Evolutionary conservation across 108 stramenopile species (phyloP).

Genomic region (Cyclostephanos invisitatus): DNA sequence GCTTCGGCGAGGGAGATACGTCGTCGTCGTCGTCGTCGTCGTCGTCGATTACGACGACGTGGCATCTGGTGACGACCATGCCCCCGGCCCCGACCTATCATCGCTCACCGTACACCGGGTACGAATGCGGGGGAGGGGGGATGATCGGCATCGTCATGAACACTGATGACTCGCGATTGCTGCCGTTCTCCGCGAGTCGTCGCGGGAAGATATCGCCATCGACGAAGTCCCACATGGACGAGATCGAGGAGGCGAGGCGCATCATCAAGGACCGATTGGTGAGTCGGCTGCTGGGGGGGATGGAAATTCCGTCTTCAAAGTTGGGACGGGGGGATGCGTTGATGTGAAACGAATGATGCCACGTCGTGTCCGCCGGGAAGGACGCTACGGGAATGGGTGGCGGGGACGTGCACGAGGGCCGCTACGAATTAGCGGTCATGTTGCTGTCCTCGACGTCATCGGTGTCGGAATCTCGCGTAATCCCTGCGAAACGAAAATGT

Average conservation of each 20-base stretch:
- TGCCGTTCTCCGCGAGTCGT: neutral
- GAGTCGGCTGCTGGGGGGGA: neutral
- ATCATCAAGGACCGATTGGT: neutral
- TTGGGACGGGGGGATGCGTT: neutral
- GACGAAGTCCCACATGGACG: neutral
- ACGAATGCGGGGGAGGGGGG: neutral
- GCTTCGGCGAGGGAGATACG: too few species aligned
- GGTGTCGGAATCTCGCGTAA: too few species aligned
- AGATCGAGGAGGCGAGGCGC: neutral
- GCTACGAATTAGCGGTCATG: too few species aligned
- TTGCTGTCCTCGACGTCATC: too few species aligned
- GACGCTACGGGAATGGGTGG: too few species aligned
- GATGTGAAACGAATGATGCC: too few species aligned
- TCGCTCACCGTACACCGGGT: neutral
- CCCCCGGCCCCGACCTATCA: constrained; percentile 3
- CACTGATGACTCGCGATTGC: neutral
- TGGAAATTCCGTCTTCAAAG: too few species aligned
- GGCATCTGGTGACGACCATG: constrained; percentile 17
- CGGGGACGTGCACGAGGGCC: too few species aligned
- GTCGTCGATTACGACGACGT: neutral
- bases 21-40: neutral
- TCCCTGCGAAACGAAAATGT: too few species aligned
- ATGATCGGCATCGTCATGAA: constrained; percentile 21
- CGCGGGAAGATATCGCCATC: neutral
- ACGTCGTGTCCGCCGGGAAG: too few species aligned